phyloP scores from a whole-genome alignment of 768 basidiomycete species.

The Vararia minispora region DNA sequence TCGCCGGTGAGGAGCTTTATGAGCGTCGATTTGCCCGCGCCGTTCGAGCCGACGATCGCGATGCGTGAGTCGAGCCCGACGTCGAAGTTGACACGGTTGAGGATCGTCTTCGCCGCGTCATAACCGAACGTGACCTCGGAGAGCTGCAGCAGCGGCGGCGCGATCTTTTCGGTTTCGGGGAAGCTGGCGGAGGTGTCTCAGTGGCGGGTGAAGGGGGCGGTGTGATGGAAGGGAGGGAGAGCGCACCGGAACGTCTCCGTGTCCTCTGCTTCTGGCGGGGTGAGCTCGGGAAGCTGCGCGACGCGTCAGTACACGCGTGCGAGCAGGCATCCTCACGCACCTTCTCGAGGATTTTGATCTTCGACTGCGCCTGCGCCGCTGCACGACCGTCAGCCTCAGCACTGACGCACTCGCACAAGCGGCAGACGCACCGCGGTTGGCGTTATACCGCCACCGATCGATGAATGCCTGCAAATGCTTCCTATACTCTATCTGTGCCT shows the following conservation, averaged over 20 bases:
- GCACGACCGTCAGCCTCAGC: neutral
- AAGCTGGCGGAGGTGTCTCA: constrained; percentile 37
- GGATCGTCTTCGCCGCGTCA: constrained; percentile 57
- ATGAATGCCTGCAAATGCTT: constrained; percentile 96
- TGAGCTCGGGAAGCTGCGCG: constrained; percentile 73
- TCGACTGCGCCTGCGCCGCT: constrained; percentile 73
- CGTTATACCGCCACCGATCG: constrained; percentile 96
- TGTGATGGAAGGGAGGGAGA: neutral
- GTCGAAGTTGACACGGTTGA: constrained; percentile 79
- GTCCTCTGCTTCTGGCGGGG: constrained; percentile 89
- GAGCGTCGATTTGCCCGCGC: constrained; percentile 92
- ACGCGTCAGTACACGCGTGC: neutral
- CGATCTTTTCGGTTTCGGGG: constrained; percentile 95
- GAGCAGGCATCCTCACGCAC: constrained; percentile 20
- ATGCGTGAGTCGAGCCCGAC: constrained; percentile 92
- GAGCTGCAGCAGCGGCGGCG: constrained; percentile 89
- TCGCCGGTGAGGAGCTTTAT: constrained; percentile 91
- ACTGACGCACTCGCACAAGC: neutral
- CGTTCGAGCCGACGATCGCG: constrained; percentile 91
- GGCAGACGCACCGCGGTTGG: constrained; percentile 66
- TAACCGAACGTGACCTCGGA: constrained; percentile 90
- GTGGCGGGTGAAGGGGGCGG: neutral
- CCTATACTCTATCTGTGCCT: constrained; percentile 90
- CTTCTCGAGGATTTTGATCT: constrained; percentile 67
- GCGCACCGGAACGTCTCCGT: constrained; percentile 81